A percentile compares a stretch with the other conserved stretches of the same genome.
These are phyloP conservation scores for Botrytis pseudocinerea DNA, from an alignment of 2,329 filamentous ascomycete species.

Conservation along the genomic window DNA sequence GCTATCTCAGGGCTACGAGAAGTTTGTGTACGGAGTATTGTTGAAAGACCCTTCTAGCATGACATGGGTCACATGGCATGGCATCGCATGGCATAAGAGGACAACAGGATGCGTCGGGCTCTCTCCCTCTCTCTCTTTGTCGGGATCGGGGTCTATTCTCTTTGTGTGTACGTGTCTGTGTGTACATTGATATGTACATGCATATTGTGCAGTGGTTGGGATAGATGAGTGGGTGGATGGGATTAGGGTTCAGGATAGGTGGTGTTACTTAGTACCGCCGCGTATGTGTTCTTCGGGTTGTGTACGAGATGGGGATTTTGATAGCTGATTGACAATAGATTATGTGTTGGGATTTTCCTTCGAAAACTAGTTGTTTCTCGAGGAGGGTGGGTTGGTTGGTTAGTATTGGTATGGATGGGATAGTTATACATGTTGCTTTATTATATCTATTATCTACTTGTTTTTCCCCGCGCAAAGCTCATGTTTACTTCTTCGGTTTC, in stretches of 20 bases:
- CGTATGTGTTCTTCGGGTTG: neutral
- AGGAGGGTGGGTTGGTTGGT: neutral
- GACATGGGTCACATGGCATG: neutral
- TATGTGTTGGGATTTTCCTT: too few species aligned
- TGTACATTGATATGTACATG: neutral
- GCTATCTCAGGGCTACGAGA: neutral
- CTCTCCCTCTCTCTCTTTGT: neutral
- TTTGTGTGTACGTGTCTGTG: neutral
- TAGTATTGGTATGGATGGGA: neutral
- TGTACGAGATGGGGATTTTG: neutral
- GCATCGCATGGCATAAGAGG: neutral
- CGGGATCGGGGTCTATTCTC: constrained; percentile 6
- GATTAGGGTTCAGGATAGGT: too few species aligned
- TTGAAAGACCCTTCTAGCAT: constrained; percentile 11
- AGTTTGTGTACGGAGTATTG: neutral
- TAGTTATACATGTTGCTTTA: neutral
- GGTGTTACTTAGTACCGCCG: neutral
- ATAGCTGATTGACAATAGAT: neutral
- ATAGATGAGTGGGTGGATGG: neutral
- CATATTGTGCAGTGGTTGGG: neutral
- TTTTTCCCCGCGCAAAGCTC: neutral
- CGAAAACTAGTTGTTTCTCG: neutral
- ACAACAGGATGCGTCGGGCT: constrained; percentile 3
- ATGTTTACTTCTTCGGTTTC: neutral
- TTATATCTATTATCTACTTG: neutral